These are phyloP conservation scores for Phytophthora ohioensis DNA, from an alignment of 352 stramenopile species.

Conservation along the genomic window DNA sequence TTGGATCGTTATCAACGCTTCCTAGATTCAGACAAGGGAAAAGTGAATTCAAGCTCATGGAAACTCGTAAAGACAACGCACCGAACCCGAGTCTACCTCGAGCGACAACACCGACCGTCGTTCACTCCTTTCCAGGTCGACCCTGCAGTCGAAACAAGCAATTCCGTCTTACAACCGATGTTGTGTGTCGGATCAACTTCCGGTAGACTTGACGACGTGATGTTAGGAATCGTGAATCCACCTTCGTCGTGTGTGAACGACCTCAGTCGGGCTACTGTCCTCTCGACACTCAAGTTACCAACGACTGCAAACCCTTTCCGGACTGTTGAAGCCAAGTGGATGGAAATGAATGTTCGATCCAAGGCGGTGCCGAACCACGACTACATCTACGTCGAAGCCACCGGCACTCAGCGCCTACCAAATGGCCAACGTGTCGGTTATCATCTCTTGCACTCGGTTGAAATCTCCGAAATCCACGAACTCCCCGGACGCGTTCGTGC, in stretches of 20 bases:
- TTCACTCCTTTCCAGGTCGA: constrained; percentile 12
- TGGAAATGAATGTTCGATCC: constrained; percentile 35
- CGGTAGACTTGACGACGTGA: constrained; percentile 44
- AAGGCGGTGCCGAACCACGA: constrained; percentile 46
- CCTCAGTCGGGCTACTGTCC: constrained; percentile 38
- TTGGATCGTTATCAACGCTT: constrained; percentile 42
- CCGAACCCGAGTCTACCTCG: constrained; percentile 27
- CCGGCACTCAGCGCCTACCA: constrained; percentile 33
- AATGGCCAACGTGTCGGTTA: constrained; percentile 50
- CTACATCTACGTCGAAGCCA: constrained; percentile 55
- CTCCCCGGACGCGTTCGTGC: constrained; percentile 37
- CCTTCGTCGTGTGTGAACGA: constrained; percentile 30
- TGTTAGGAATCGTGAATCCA: constrained; percentile 39
- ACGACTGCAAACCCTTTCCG: constrained; percentile 49
- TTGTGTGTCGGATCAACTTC: constrained; percentile 33
- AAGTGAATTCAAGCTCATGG: constrained; percentile 29
- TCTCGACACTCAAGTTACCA: constrained; percentile 45
- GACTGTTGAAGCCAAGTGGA: constrained; percentile 40
- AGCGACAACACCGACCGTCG: constrained; percentile 13
- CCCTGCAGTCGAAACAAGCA: not conserved
- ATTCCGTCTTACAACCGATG: constrained; percentile 15
- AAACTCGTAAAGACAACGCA: constrained; percentile 32
- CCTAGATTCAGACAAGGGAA: constrained; percentile 10
- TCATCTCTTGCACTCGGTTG: constrained; percentile 62
- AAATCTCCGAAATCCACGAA: constrained; percentile 35